A percentile compares a stretch with the other conserved stretches of the same genome.
Conservation (phyloP, 352 stramenopile genomes). For the Pythium pyrilobum region DNA sequence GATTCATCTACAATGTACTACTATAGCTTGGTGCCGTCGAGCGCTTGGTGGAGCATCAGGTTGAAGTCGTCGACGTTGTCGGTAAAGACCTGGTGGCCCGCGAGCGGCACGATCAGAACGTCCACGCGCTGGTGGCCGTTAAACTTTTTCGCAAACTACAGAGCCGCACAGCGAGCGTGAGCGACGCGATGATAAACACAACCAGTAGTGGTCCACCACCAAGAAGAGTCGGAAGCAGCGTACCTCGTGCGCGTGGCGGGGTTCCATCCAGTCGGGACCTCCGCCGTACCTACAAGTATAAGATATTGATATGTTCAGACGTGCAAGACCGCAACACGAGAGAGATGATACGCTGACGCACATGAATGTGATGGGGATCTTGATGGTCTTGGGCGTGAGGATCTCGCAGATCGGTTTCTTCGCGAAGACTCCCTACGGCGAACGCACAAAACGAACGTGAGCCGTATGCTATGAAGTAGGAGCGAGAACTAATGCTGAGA, state of each 20-base stretch:
- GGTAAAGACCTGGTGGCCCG: slow-evolving; percentile 66
- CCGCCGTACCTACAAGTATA: slow-evolving; percentile 32
- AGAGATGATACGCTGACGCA: slow-evolving; percentile 11
- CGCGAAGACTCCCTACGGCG: slow-evolving; percentile 35
- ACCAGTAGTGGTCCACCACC: not conserved
- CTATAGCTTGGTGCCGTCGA: too few relatives aligned
- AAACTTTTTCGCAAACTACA: slow-evolving; percentile 30
- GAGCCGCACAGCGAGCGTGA: not conserved
- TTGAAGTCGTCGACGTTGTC: slow-evolving; percentile 70
- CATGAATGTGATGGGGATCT: slow-evolving; percentile 65
- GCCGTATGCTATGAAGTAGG: too few relatives aligned
- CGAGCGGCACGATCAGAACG: slow-evolving; percentile 37
- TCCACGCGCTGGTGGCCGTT: slow-evolving; percentile 28
- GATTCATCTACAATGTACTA: too few relatives aligned
- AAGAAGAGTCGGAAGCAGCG: too few relatives aligned
- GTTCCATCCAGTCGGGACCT: slow-evolving; percentile 69
- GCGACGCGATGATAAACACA: not conserved
- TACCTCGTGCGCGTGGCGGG: slow-evolving; percentile 42
- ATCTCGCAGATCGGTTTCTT: slow-evolving; percentile 54
- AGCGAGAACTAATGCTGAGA: too few relatives aligned
- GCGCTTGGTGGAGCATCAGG: slow-evolving; percentile 32
- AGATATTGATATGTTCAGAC: not conserved
- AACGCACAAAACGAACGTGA: not conserved
- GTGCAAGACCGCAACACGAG: not conserved
- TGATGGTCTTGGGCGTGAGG: slow-evolving; percentile 43